Evolutionary conservation across 1,284 basidiomycete genomes (phyloP), one percentile per base, ranked within the genome.

Genomic region (Serendipita sp.): DNA sequence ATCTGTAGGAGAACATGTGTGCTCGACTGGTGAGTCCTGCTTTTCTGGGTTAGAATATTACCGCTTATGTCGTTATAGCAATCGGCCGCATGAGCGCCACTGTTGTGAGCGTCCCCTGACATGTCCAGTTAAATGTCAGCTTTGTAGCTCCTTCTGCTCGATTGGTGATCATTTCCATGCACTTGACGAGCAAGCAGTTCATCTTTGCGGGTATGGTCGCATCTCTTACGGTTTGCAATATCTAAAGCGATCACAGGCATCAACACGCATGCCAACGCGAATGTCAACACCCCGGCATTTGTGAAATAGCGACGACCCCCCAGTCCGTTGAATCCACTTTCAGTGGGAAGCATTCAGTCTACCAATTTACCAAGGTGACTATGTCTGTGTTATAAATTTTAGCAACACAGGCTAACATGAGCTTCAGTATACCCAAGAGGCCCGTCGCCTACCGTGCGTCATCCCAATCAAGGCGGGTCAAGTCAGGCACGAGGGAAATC

Each of bases 241-340:
- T 32, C 4, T 58, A 58, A n/a, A 22, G 61, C 61, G 22, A 13
- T 26, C 63, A 65, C 65, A 81, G 79, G 0, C 75, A 82, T 72
- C 72, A 75, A 6, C 82, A 84, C 68, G 62, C 72, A 15, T 84
- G 83, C 67, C 64, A 67, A 5, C 70, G 71, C 0, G 44, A 70
- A 1, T 84, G 83, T 66, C 66, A 71, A 43, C 72, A 76, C 0
- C 66, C 68, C 0, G 82, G 82, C 0, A 79, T 80, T 29, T 83
- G 82, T 63, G 75, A 82, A 63, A 82, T 84, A 3, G 80, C 81
- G 42, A 81, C 77, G 0, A 72, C 76, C 0, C 83, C 82, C 0
- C 76, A 80, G 63, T 79, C 82, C 0, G 76, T 84, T 35, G 77
- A 82, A 65, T 78, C 78, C 1, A 82, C 80, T 0, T 84, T 84